Conservation (phyloP, 257 asterid species). For the Asclepias syriaca region DNA sequence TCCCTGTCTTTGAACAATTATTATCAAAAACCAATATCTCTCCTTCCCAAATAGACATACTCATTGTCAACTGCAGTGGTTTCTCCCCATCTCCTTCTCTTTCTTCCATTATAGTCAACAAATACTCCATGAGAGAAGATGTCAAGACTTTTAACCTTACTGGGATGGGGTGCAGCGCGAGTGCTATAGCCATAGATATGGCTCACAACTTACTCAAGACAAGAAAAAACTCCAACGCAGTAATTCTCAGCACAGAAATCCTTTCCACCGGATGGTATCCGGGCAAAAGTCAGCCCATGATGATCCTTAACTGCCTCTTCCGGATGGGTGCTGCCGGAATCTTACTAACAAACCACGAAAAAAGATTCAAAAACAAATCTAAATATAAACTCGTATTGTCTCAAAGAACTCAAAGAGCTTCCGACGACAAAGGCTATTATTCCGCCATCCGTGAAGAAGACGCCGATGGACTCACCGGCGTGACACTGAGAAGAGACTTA, state of each 20-base stretch:
- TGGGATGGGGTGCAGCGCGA: constrained; percentile 96
- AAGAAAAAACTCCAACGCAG: constrained; percentile 41
- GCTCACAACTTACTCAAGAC: constrained; percentile 47
- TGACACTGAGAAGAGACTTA: constrained; percentile 48
- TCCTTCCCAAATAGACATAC: constrained; percentile 47
- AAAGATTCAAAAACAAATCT: constrained; percentile 24
- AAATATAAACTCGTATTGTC: constrained; percentile 53
- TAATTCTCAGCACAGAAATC: constrained; percentile 73
- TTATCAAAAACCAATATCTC: constrained; percentile 39
- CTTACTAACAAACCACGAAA: constrained; percentile 45
- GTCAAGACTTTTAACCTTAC: constrained; percentile 55
- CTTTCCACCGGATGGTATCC: constrained; percentile 80
- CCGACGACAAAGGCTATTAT: constrained; percentile 54
- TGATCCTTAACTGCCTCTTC: constrained; percentile 68
- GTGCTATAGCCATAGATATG: constrained; percentile 66
- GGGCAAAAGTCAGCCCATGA: constrained; percentile 53
- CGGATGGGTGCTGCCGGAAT: constrained; percentile 75
- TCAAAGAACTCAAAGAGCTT: constrained; percentile 59
- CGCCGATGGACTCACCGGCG: constrained; percentile 65
- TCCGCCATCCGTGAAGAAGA: constrained; percentile 77
- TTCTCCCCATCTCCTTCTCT: constrained; percentile 83
- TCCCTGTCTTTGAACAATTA: constrained; percentile 50
- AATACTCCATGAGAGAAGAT: constrained; percentile 49
- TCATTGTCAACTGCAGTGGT: constrained; percentile 89
- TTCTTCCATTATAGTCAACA: constrained; percentile 46